Conservation (phyloP, 2,329 filamentous ascomycete genomes). For the Trichoderma lentiforme region DNA sequence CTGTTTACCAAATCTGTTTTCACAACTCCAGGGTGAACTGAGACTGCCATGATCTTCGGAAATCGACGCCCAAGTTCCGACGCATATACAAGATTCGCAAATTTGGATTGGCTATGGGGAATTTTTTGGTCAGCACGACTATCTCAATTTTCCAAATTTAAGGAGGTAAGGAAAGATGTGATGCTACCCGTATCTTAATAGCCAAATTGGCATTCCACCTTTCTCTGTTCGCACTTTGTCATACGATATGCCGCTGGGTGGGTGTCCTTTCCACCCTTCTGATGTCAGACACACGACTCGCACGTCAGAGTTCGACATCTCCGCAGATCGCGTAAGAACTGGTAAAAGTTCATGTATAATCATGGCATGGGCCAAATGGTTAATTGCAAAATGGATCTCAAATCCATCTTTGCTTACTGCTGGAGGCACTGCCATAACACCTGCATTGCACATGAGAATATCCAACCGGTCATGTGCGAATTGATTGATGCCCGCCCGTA, state of each 20-base stretch:
- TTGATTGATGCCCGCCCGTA: slow-evolving; percentile 38
- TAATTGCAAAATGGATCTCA: slow-evolving; percentile 48
- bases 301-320: slow-evolving; percentile 25
- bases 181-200: slow-evolving; percentile 19
- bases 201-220: slow-evolving; percentile 19
- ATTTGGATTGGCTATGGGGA: slow-evolving; percentile 31
- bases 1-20: slow-evolving; percentile 26
- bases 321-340: slow-evolving; percentile 28
- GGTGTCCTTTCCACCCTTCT: slow-evolving; percentile 28
- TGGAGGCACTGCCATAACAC: slow-evolving; percentile 39
- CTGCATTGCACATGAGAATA: slow-evolving; percentile 46
- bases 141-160: not conserved
- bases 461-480: slow-evolving; percentile 40
- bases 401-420: slow-evolving; percentile 43
- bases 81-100: slow-evolving; percentile 31
- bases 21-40: slow-evolving; percentile 30
- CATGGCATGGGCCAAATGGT: slow-evolving; percentile 49
- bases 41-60: slow-evolving; percentile 25
- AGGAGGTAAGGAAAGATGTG: not conserved
- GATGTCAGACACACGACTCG: slow-evolving; percentile 27
- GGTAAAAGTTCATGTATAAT: slow-evolving; percentile 40
- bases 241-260: slow-evolving; percentile 29
- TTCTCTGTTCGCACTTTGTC: slow-evolving; percentile 27
- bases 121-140: not conserved
- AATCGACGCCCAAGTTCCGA: slow-evolving; percentile 27